phyloP scores from a whole-genome alignment of 2,329 filamentous ascomycete species.

The Aspergillus transmontanensis region DNA sequence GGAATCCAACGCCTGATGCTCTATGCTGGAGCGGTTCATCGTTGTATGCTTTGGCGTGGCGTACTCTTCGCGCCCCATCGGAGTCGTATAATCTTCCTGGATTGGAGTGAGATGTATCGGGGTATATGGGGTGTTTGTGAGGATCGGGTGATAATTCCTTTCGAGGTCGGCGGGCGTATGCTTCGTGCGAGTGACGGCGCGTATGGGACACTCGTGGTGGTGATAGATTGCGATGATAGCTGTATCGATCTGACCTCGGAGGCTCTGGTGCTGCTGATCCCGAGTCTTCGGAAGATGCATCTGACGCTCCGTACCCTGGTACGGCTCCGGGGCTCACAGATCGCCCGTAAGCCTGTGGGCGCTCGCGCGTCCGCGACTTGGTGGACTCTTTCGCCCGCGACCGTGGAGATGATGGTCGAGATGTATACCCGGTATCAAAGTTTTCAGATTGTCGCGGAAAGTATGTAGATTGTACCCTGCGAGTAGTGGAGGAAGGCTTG shows the following conservation, averaged over 20 bases:
- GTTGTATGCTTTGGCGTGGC: conserved; percentile 12
- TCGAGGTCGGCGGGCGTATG: conserved; percentile 33
- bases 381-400: conserved; percentile 21
- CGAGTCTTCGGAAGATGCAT: conserved; percentile 34
- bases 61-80: conserved; percentile 19
- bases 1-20: conserved; percentile 12
- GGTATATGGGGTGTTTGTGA: conserved; percentile 13
- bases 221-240: conserved; percentile 29
- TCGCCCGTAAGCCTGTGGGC: conserved; percentile 18
- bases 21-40: conserved; percentile 19
- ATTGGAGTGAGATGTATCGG: conserved; percentile 10
- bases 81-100: conserved; percentile 22
- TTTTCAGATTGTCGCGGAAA: conserved; percentile 20
- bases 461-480: conserved; percentile 23
- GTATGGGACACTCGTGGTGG: conserved; percentile 26
- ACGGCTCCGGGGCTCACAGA: conserved; percentile 23
- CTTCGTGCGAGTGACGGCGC: conserved; percentile 42
- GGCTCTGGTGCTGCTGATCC: conserved; percentile 13
- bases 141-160: conserved; percentile 32
- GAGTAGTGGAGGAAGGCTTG: conserved; percentile 22
- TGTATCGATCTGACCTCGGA: conserved; percentile 19
- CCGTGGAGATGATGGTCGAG: conserved; percentile 32
- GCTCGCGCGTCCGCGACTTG: conserved; percentile 28
- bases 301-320: conserved; percentile 26
- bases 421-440: conserved; percentile 20